A percentile compares a stretch with the other conserved stretches of the same genome.
Conservation (phyloP, 2,329 filamentous ascomycete species). For the Penicillium sp. region DNA sequence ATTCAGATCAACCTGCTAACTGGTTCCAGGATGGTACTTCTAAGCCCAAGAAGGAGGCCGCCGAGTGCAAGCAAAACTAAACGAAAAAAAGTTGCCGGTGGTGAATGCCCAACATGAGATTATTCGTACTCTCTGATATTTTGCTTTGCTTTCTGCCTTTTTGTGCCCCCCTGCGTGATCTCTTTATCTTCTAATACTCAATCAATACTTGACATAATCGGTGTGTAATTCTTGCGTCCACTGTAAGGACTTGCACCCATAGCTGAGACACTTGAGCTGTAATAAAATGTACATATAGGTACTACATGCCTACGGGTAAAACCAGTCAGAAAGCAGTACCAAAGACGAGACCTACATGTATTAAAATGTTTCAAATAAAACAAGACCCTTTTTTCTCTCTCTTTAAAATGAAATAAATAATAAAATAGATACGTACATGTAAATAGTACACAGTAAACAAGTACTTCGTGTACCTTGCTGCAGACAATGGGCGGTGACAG, state of each 20-base stretch:
- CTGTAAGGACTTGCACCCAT: not conserved
- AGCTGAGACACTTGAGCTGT: not conserved
- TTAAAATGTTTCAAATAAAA: not conserved
- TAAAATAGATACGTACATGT: not conserved
- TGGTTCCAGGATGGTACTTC: slow-evolving; percentile 71
- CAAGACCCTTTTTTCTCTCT: not conserved
- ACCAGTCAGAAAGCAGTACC: not conserved
- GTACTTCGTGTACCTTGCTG: not conserved
- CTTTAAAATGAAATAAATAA: not conserved
- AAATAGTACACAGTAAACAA: not conserved
- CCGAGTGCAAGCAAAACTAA: slow-evolving; percentile 93
- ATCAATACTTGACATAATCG: slow-evolving; percentile 27
- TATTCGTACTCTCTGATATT: slow-evolving; percentile 33
- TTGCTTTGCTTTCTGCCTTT: slow-evolving; percentile 26
- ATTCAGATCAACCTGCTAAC: slow-evolving; percentile 21
- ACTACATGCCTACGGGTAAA: not conserved
- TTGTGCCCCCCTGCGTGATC: slow-evolving; percentile 5
- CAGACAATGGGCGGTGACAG: slow-evolving; percentile 22
- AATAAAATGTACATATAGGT: not conserved
- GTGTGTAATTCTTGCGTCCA: slow-evolving; percentile 16
- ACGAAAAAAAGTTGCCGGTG: slow-evolving; percentile 40
- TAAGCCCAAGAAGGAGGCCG: slow-evolving; percentile 90
- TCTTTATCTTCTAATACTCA: slow-evolving; percentile 26
- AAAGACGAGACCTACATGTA: not conserved
- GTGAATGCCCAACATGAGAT: slow-evolving; percentile 33